Evolutionary conservation across 805 yeast genomes (phyloP).

Genomic region (Hanseniaspora thailandica): DNA sequence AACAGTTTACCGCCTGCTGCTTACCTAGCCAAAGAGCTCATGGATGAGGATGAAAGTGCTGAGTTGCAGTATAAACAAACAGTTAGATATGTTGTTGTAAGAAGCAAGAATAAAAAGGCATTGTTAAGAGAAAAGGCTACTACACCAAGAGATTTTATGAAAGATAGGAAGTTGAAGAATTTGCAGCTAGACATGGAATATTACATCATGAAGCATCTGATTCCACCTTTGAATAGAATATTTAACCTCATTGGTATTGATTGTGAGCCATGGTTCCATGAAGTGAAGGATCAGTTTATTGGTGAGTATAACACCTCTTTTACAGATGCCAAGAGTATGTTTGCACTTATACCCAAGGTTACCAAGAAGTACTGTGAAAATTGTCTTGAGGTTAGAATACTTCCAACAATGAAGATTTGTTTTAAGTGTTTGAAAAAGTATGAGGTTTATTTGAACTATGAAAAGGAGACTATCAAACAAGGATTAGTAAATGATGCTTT

Average conservation of each 20-base stretch:
- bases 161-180: constrained; percentile 23
- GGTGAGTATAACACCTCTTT: background rate
- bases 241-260: constrained; percentile 77
- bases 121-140: constrained; percentile 62
- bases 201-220: constrained; percentile 68
- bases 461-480: constrained; percentile 6
- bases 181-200: constrained; percentile 65
- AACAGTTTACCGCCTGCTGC: constrained; percentile 85
- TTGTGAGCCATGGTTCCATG: constrained; percentile 52
- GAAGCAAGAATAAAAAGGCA: constrained; percentile 39
- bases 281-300: background rate
- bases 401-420: constrained; percentile 3
- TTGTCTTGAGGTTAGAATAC: constrained; percentile 1
- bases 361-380: constrained; percentile 7
- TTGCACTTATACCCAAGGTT: background rate
- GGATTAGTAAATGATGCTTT: constrained; percentile 27
- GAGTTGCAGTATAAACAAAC: constrained; percentile 84
- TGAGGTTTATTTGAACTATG: constrained; percentile 10
- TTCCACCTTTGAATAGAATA: constrained; percentile 82
- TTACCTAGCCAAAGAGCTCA: constrained; percentile 52
- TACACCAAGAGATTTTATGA: constrained; percentile 63
- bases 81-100: constrained; percentile 72
- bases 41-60: constrained; percentile 48
- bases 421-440: constrained; percentile 10
- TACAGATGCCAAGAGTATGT: background rate